Evolutionary conservation across 768 basidiomycete genomes (phyloP).

Genomic region (Panaeolus cyanescens): DNA sequence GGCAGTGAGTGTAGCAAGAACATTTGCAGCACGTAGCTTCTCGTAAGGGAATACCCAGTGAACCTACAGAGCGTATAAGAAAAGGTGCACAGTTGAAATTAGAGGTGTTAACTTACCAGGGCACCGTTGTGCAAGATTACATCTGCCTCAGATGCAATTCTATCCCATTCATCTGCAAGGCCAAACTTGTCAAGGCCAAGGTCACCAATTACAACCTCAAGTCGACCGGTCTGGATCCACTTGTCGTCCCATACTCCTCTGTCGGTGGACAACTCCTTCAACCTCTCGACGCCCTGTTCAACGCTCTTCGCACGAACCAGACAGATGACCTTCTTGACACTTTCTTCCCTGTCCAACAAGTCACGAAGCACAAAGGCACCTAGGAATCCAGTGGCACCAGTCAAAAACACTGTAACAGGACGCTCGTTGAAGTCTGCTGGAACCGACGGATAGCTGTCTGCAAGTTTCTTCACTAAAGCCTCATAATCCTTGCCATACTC

Average conservation of each 20-base stretch:
- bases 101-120: constrained; percentile 50
- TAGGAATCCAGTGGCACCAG: constrained; percentile 96
- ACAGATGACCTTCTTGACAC: constrained; percentile 87
- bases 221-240: constrained; percentile 67
- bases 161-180: constrained; percentile 65
- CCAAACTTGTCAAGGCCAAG: constrained; percentile 78
- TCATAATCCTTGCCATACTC: constrained; percentile 85
- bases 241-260: constrained; percentile 87
- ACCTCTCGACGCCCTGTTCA: constrained; percentile 64
- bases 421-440: constrained; percentile 55
- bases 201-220: constrained; percentile 88
- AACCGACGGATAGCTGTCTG: constrained; percentile 60
- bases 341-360: constrained; percentile 60
- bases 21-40: constrained; percentile 88
- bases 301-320: constrained; percentile 77
- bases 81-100: too few relatives aligned
- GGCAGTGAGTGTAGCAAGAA: constrained; percentile 85
- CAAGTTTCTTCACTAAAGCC: constrained; percentile 57
- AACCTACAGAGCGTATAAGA: constrained; percentile 63
- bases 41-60: constrained; percentile 99
- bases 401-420: constrained; percentile 83
- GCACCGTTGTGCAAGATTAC: constrained; percentile 94
- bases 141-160: constrained; percentile 73
- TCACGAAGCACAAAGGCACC: constrained; percentile 90
- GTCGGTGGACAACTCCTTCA: constrained; percentile 72